Evolutionary conservation across 345 rosid species (phyloP).

Genomic region (Nephelium lappaceum): DNA sequence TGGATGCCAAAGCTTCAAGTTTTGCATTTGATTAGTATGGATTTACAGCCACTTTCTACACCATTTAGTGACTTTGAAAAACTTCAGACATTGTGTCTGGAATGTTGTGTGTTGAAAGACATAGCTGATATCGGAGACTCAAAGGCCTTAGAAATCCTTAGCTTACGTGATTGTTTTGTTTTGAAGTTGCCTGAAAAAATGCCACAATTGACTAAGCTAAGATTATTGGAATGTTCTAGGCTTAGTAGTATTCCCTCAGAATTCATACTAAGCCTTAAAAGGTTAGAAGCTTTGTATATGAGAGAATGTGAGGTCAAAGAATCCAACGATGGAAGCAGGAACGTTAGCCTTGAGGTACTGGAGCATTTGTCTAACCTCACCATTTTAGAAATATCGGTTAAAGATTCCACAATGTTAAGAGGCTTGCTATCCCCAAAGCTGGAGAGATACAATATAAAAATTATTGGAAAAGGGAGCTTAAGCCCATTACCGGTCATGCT

Average conservation of each 20-base stretch:
- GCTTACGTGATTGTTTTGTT: slow-evolving; percentile 15
- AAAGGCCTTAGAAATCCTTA: slow-evolving; percentile 17
- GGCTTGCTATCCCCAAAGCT: not conserved
- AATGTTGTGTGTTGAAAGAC: not conserved
- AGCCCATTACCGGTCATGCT: too few species aligned
- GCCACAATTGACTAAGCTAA: not conserved
- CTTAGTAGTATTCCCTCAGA: slow-evolving; percentile 1
- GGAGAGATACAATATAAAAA: slow-evolving; percentile 14
- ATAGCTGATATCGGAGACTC: slow-evolving; percentile 12
- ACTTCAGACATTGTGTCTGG: slow-evolving; percentile 26
- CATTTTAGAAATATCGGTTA: slow-evolving; percentile 18
- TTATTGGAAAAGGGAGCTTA: too few species aligned
- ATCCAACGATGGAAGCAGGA: not conserved
- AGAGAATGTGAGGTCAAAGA: slow-evolving; percentile 14
- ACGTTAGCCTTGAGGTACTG: not conserved
- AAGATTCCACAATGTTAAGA: not conserved
- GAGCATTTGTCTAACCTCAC: not conserved
- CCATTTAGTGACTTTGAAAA: slow-evolving; percentile 8
- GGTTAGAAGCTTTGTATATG: slow-evolving; percentile 28
- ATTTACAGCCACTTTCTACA: not conserved
- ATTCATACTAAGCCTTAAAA: slow-evolving; percentile 8
- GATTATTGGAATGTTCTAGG: slow-evolving; percentile 15
- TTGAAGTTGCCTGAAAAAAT: slow-evolving; percentile 14
- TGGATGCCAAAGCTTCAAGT: slow-evolving; percentile 8
- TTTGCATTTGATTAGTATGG: not conserved